Conservation (phyloP, 768 basidiomycete species). For the Tricholoma flavovirens region DNA sequence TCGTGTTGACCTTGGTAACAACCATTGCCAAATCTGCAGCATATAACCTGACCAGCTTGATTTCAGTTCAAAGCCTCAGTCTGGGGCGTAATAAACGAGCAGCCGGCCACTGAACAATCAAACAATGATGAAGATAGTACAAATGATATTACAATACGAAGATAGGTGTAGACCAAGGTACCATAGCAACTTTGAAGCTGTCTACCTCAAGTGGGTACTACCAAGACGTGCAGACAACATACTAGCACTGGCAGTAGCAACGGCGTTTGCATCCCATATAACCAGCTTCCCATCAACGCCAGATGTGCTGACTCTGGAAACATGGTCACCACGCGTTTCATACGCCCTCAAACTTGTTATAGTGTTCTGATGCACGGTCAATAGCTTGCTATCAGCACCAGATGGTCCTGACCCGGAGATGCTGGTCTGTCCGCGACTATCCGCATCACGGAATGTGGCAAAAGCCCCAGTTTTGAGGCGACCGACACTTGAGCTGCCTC, state of each 20-base stretch:
- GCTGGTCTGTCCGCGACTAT: conserved; percentile 59
- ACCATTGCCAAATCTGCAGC: not conserved
- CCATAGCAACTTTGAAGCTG: not conserved
- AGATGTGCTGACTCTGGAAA: conserved; percentile 79
- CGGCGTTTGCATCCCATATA: conserved; percentile 76
- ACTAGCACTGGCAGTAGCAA: conserved; percentile 31
- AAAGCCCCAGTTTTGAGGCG: conserved; percentile 92
- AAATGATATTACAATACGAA: conserved; percentile 23
- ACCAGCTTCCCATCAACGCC: conserved; percentile 93
- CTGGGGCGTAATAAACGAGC: conserved; percentile 89
- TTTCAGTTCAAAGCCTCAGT: conserved; percentile 91
- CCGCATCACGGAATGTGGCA: conserved; percentile 89
- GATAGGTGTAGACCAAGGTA: conserved; percentile 9
- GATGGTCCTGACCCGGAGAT: conserved; percentile 21
- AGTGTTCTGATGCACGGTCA: conserved; percentile 96
- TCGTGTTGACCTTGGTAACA: conserved; percentile 84
- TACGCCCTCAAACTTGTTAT: conserved; percentile 89
- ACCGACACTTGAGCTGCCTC: conserved; percentile 47
- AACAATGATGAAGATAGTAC: conserved; percentile 15
- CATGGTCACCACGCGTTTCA: conserved; percentile 48
- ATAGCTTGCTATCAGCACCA: conserved; percentile 64
- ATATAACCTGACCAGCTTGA: conserved; percentile 27
- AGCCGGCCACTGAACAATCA: conserved; percentile 35
- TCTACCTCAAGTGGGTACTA: conserved; percentile 38
- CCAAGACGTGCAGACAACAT: conserved; percentile 44